Conservation (phyloP, 2,329 filamentous ascomycete genomes). For the Aspergillus ochraceus region DNA sequence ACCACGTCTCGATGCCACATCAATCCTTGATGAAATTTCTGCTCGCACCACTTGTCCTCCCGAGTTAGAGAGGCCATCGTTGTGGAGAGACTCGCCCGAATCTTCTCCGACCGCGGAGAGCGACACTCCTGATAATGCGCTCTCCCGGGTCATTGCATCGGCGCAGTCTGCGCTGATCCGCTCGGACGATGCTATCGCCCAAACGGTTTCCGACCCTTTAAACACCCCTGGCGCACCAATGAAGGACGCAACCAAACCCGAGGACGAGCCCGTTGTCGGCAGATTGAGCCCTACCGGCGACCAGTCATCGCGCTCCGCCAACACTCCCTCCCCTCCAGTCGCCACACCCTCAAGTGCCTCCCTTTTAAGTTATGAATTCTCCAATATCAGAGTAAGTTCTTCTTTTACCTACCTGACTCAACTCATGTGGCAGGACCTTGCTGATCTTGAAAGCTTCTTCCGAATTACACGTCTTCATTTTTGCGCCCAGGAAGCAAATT, state of each 20-base stretch:
- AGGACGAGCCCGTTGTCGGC: conserved; percentile 32
- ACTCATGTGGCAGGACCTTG: conserved; percentile 1
- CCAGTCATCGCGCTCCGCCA: conserved; percentile 27
- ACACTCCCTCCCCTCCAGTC: conserved; percentile 31
- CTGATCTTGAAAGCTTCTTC: conserved; percentile 58
- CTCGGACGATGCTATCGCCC: conserved; percentile 27
- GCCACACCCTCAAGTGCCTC: conserved; percentile 41
- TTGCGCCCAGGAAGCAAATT: conserved; percentile 86
- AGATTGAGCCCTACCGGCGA: conserved; percentile 36
- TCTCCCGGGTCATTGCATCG: conserved; percentile 24
- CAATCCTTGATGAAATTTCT: conserved; percentile 46
- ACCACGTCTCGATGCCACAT: conserved; percentile 42
- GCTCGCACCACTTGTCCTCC: conserved; percentile 53
- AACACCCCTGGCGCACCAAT: conserved; percentile 17
- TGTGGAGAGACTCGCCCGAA: conserved; percentile 35
- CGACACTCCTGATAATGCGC: conserved; percentile 30
- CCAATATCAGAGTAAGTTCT: conserved; percentile 54
- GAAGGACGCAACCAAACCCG: conserved; percentile 28
- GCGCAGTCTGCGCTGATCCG: conserved; percentile 28
- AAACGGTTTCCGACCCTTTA: conserved; percentile 26
- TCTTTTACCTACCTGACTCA: not conserved
- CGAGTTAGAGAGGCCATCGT: conserved; percentile 38
- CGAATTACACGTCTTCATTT: conserved; percentile 80
- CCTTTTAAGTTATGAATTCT: conserved; percentile 56
- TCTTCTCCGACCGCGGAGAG: conserved; percentile 18